phyloP scores from a whole-genome alignment of 192 early-diverging fungal genomes.

The Umbelopsis isabellina region DNA sequence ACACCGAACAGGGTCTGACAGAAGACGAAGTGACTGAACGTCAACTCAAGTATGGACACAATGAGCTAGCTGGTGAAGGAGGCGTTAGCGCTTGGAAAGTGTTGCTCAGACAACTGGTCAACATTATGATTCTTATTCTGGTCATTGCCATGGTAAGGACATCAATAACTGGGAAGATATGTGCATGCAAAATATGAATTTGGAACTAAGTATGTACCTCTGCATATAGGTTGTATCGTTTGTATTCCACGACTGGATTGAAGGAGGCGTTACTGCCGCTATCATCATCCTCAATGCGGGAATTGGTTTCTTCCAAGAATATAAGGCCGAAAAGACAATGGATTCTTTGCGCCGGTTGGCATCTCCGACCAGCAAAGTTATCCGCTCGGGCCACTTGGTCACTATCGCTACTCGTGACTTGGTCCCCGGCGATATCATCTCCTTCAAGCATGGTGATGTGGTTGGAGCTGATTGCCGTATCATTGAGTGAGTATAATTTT shows the following conservation, averaged over 20 bases:
- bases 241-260: slow-evolving; percentile 68
- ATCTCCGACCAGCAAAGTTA: slow-evolving; percentile 84
- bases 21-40: slow-evolving; percentile 49
- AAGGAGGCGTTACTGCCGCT: slow-evolving; percentile 76
- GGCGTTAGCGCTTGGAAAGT: slow-evolving; percentile 67
- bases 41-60: slow-evolving; percentile 51
- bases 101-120: slow-evolving; percentile 65
- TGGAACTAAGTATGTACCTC: no score
- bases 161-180: neutral
- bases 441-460: slow-evolving; percentile 93
- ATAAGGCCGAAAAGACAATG: slow-evolving; percentile 92
- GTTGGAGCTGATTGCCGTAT: slow-evolving; percentile 92
- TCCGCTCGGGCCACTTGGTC: slow-evolving; percentile 79
- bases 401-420: slow-evolving; percentile 77
- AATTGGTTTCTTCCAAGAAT: slow-evolving; percentile 96
- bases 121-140: slow-evolving; percentile 68
- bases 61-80: slow-evolving; percentile 71
- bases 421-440: slow-evolving; percentile 90
- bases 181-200: no score
- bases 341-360: slow-evolving; percentile 89
- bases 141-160: slow-evolving; percentile 58
- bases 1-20: slow-evolving; percentile 48
- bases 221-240: slow-evolving; percentile 56
- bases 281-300: slow-evolving; percentile 86
- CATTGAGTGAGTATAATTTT: slow-evolving; percentile 31